Conservation (phyloP, 2,329 filamentous ascomycete genomes). For the Botrytis byssoidea region DNA sequence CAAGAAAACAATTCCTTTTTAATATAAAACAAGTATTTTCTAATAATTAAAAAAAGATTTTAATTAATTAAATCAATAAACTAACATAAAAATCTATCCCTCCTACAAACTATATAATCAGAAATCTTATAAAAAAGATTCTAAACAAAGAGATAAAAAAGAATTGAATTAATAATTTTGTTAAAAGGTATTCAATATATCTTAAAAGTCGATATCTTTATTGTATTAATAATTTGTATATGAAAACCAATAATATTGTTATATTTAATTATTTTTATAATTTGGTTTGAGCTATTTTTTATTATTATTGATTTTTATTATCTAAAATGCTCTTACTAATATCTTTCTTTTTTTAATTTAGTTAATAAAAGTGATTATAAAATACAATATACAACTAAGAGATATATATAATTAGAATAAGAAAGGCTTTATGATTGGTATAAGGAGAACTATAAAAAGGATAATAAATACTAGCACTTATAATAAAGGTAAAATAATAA, state of each 20-base stretch:
- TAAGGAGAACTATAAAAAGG: background rate
- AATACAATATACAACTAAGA: background rate
- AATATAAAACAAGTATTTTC: background rate
- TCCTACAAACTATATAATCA: background rate
- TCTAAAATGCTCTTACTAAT: background rate
- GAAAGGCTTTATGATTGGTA: background rate
- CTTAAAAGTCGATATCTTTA: background rate
- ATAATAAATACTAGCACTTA: background rate
- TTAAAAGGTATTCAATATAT: background rate
- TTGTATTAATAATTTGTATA: background rate
- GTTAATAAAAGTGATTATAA: background rate
- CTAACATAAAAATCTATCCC: background rate
- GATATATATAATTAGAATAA: background rate
- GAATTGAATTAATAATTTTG: background rate
- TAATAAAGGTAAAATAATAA: background rate
- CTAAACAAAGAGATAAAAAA: accelerated
- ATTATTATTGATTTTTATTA: background rate
- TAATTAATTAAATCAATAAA: background rate
- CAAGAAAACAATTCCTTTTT: no score
- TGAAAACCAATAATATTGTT: background rate
- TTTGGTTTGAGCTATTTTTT: background rate
- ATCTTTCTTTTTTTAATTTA: background rate
- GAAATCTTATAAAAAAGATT: background rate
- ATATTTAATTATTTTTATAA: background rate
- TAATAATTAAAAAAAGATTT: background rate